Conservation (phyloP, 805 yeast species). For the Metschnikowia peoriensis region DNA sequence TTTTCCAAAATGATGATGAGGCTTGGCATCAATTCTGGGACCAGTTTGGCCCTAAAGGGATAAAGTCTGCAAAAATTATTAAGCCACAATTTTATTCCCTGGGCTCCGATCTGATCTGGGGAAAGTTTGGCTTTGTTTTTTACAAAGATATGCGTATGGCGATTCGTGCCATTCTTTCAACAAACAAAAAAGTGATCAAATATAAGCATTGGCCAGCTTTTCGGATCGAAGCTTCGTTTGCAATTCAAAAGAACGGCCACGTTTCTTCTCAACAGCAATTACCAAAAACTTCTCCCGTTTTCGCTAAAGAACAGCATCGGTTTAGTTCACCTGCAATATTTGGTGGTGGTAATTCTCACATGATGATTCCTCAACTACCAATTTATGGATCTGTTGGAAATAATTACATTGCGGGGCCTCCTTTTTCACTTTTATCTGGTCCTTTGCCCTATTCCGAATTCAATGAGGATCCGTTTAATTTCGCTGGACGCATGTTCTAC, state of each 20-base stretch:
- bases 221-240: slow-evolving; percentile 39
- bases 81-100: slow-evolving; percentile 39
- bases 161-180: slow-evolving; percentile 53
- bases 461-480: too few relatives aligned
- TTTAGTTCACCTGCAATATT: not conserved
- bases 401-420: too few relatives aligned
- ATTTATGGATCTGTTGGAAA: too few relatives aligned
- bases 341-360: not conserved
- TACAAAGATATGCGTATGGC: slow-evolving; percentile 59
- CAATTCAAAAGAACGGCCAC: slow-evolving; percentile 31
- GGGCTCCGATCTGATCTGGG: slow-evolving; percentile 11
- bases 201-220: slow-evolving; percentile 16
- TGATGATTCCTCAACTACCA: too few relatives aligned
- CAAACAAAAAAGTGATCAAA: slow-evolving; percentile 44
- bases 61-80: slow-evolving; percentile 42
- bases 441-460: too few relatives aligned
- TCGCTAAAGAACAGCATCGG: not conserved
- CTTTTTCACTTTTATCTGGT: too few relatives aligned
- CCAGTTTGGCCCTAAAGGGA: slow-evolving; percentile 32
- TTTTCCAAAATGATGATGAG: slow-evolving; percentile 51
- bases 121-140: slow-evolving; percentile 60
- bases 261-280: not conserved
- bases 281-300: too few relatives aligned
- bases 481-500: not conserved
- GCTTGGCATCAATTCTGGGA: slow-evolving; percentile 40